Conservation (phyloP, 2,329 filamentous ascomycete species). For the Sarocladium brachiariae region DNA sequence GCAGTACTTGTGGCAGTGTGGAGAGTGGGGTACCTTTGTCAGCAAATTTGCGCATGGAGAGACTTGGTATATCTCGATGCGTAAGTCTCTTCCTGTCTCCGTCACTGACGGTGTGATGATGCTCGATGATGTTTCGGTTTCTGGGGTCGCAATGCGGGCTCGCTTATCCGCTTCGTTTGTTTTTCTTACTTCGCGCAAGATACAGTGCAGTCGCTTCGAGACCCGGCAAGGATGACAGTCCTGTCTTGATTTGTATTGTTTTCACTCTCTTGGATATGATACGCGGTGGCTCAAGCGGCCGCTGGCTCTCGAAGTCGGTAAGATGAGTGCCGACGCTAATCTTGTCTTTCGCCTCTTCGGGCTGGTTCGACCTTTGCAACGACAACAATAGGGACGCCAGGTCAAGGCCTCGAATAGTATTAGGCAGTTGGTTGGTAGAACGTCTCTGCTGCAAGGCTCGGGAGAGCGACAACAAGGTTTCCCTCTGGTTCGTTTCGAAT, state of each 20-base stretch:
- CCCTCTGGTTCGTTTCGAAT: constrained; percentile 4
- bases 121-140: not conserved
- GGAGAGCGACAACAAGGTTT: constrained; percentile 10
- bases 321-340: not conserved
- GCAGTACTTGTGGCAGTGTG: not conserved
- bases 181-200: constrained; percentile 3
- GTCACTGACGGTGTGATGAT: not conserved
- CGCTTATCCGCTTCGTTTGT: constrained; percentile 1
- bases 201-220: not conserved
- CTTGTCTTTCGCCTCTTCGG: not conserved
- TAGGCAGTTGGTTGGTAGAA: not conserved
- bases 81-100: not conserved
- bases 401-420: not conserved
- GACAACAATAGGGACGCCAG: too few species aligned
- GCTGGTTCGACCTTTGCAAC: too few species aligned
- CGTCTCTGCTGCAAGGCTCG: constrained; percentile 6
- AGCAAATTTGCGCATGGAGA: not conserved
- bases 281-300: not conserved
- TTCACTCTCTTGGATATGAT: not conserved
- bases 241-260: not conserved
- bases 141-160: not conserved
- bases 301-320: not conserved
- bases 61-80: not conserved
- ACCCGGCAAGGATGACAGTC: not conserved
- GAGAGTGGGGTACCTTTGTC: not conserved